Conservation (phyloP, 2,329 filamentous ascomycete species). For the Trichophyton mentagrophytes region DNA sequence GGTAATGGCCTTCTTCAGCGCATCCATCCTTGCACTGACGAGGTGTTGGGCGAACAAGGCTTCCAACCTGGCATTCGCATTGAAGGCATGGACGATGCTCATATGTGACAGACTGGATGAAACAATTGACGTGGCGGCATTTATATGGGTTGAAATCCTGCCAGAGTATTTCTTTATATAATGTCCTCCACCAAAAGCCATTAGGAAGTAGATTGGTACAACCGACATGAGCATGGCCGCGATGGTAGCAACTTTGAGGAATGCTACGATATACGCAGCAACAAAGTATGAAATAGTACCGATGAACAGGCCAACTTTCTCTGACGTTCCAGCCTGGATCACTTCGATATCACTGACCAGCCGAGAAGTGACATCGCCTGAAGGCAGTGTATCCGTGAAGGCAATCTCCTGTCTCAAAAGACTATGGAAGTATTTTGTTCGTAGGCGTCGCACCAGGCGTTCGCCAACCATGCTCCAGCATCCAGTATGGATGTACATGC, state of each 20-base stretch:
- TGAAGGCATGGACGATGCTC: slow-evolving; percentile 51
- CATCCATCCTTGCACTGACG: slow-evolving; percentile 37
- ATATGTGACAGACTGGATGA: slow-evolving; percentile 50
- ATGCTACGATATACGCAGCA: slow-evolving; percentile 54
- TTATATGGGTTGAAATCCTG: slow-evolving; percentile 42
- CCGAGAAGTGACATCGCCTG: slow-evolving; percentile 51
- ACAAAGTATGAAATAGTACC: slow-evolving; percentile 53
- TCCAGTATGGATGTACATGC: slow-evolving; percentile 52
- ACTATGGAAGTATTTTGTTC: slow-evolving; percentile 47
- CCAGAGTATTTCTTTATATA: slow-evolving; percentile 41
- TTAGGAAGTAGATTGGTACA: slow-evolving; percentile 49
- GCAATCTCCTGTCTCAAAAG: slow-evolving; percentile 49
- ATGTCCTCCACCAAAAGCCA: slow-evolving; percentile 44
- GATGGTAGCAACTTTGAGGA: slow-evolving; percentile 49
- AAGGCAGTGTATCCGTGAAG: slow-evolving; percentile 51
- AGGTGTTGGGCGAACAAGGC: slow-evolving; percentile 45
- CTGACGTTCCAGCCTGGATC: slow-evolving; percentile 55
- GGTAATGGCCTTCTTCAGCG: slow-evolving; percentile 43
- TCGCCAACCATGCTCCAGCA: slow-evolving; percentile 54
- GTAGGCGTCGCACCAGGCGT: slow-evolving; percentile 49
- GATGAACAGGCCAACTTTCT: slow-evolving; percentile 56
- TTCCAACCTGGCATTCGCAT: slow-evolving; percentile 47
- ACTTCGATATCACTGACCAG: slow-evolving; percentile 54
- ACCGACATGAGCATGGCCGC: slow-evolving; percentile 53
- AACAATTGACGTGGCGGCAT: slow-evolving; percentile 49